Base-by-base conservation (phyloP, 768 basidiomycete genomes). In the Lanmaoa pseudosensibilis region DNA sequence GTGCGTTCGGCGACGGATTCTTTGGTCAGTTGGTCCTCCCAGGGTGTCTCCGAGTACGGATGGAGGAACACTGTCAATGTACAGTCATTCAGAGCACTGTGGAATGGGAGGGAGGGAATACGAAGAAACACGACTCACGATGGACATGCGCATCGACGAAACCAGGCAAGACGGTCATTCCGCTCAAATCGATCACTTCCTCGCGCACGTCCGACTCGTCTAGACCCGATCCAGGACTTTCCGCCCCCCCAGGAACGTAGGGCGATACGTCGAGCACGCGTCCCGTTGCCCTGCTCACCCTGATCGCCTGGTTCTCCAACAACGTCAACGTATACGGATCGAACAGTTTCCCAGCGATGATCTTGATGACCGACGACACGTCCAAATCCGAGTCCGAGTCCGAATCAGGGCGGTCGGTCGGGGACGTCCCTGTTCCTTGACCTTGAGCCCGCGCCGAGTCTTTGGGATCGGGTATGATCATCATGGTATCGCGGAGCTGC, bases 11-110 rank as follows among this genome's bases (percentile, higher is more conserved):
- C 76, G 7, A 84, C 64, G 30, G 74, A 78, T 63, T 86, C 85
- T 64, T 79, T 80, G 5, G 80, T 83, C 16, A 85, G 64, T 60
- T 87, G 85, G 62, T 86, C 83, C 16, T 75, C 73, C 85, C 86
- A 88, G 8, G 81, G 73, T 4, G 78, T 78, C 67, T 87, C 85
- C 5, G 74, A 63, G 64, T 85, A 87, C 1, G 83, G 74, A 62
- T 85, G 84, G 6, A 86, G 70, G 62, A 87, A 86, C 32, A 87
- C 79, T 39, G n/a, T 32, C 6, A 8, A 7, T n/a, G n/a, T n/a
- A n/a, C n/a, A n/a, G n/a, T n/a, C n/a, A n/a, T n/a, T 4, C 27
- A 30, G 6, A 30, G 27, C 27, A 30, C 27, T 4, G 4, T 27
- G 27, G 27, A 6, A 27, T 1, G 27, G 27, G 27, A 7, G 5